A percentile compares a stretch with the other conserved stretches of the same genome.
phyloP scores from a whole-genome alignment of 2,329 filamentous ascomycete genomes.

The Apiospora kogelbergensis region DNA sequence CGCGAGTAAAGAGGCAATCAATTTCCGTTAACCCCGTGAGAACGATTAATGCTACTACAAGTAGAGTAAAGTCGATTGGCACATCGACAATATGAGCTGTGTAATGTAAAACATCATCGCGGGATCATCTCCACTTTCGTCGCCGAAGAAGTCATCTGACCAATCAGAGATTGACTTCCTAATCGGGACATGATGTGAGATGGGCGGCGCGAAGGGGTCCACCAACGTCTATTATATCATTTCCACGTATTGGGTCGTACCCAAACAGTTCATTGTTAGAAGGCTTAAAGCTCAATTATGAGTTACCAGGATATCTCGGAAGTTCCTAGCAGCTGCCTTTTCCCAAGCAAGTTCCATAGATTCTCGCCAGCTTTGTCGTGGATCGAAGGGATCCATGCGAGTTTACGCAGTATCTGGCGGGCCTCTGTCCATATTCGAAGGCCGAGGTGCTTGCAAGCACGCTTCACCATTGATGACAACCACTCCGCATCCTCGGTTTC shows the following conservation, averaged over 20 bases:
- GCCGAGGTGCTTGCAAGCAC: neutral
- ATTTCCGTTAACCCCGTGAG: neutral
- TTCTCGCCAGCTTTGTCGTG: neutral
- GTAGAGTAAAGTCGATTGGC: neutral
- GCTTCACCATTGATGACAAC: neutral
- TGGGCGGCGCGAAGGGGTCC: neutral
- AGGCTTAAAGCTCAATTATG: too few relatives aligned
- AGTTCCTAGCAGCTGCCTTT: too few relatives aligned
- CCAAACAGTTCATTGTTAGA: neutral
- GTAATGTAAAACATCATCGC: neutral
- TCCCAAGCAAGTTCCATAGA: neutral
- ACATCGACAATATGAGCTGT: neutral
- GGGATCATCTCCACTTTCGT: neutral
- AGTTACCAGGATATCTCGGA: neutral
- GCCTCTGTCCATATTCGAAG: neutral
- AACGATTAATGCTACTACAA: neutral
- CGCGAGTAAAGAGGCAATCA: neutral
- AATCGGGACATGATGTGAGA: neutral
- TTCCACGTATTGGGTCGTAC: neutral
- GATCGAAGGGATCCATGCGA: neutral
- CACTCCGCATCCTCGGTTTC: neutral
- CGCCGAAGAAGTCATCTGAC: neutral
- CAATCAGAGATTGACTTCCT: constrained; percentile 3
- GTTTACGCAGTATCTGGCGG: neutral
- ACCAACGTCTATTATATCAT: neutral